These are phyloP conservation scores for Diutina scorzettiae DNA, from an alignment of 1,139 yeast species.

Conservation along the genomic window DNA sequence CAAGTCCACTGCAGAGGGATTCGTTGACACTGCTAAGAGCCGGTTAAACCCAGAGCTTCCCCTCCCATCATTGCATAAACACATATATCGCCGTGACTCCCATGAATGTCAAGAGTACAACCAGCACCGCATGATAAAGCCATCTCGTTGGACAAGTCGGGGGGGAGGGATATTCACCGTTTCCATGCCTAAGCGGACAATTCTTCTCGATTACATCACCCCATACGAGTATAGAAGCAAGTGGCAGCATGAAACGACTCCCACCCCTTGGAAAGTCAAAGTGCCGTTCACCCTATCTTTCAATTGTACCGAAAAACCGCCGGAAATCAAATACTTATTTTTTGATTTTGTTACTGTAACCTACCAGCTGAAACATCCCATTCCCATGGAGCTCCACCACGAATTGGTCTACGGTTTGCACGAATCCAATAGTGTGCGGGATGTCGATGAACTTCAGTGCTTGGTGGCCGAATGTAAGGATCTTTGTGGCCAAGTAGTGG, in stretches of 20 bases:
- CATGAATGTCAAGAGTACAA: background rate
- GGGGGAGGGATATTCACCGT: conserved; percentile 13
- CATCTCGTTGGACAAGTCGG: conserved; percentile 10
- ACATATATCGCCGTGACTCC: background rate
- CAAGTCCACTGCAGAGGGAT: conserved; percentile 18
- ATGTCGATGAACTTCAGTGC: conserved; percentile 11
- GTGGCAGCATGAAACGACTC: background rate
- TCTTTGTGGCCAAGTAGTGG: conserved; percentile 14
- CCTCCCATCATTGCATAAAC: background rate
- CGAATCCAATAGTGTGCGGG: background rate
- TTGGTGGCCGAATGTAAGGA: conserved; percentile 13
- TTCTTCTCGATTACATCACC: conserved; percentile 21
- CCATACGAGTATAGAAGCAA: conserved; percentile 12
- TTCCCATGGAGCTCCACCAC: conserved; percentile 15
- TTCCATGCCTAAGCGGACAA: conserved; percentile 19
- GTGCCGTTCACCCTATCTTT: conserved; percentile 19
- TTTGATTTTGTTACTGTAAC: conserved; percentile 14
- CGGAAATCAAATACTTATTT: conserved; percentile 6
- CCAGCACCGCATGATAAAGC: conserved; percentile 10
- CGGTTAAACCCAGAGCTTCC: conserved; percentile 9
- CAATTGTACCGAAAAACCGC: conserved; percentile 9
- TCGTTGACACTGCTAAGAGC: conserved; percentile 15
- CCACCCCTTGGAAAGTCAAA: conserved; percentile 16
- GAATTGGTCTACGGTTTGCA: conserved; percentile 10
- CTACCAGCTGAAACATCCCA: conserved; percentile 11